phyloP scores from a whole-genome alignment of 2,329 filamentous ascomycete genomes.

The Davidsoniella neocaledoniae region DNA sequence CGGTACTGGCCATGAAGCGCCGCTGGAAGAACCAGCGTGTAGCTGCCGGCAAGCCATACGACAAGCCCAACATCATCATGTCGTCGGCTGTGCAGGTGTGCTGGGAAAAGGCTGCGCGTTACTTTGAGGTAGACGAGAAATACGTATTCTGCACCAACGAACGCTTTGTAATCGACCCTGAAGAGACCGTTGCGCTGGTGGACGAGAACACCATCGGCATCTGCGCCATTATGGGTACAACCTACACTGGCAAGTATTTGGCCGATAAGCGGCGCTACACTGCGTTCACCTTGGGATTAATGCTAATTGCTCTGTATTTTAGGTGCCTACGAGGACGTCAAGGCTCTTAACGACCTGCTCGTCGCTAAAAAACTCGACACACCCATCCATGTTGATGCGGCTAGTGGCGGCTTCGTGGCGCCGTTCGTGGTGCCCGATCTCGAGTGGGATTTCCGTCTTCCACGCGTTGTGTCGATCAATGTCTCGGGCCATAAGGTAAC shows the following conservation, averaged over 20 bases:
- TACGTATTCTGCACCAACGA: slow-evolving; percentile 48
- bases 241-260: slow-evolving; percentile 53
- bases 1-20: slow-evolving; percentile 83
- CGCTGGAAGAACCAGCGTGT: slow-evolving; percentile 78
- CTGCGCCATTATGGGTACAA: slow-evolving; percentile 78
- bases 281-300: neutral
- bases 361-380: slow-evolving; percentile 57
- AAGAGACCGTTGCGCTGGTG: slow-evolving; percentile 40
- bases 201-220: slow-evolving; percentile 75
- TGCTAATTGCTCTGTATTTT: neutral
- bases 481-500: slow-evolving; percentile 71
- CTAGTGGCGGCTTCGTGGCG: slow-evolving; percentile 80
- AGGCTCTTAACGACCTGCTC: slow-evolving; percentile 78
- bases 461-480: slow-evolving; percentile 85
- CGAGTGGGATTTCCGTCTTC: slow-evolving; percentile 80
- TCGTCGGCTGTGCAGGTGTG: slow-evolving; percentile 85
- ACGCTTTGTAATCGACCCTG: slow-evolving; percentile 46
- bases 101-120: slow-evolving; percentile 84
- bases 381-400: slow-evolving; percentile 87
- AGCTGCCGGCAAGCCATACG: slow-evolving; percentile 64
- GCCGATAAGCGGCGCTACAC: neutral
- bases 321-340: slow-evolving; percentile 76
- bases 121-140: slow-evolving; percentile 88
- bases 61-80: slow-evolving; percentile 86
- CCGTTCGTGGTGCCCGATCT: slow-evolving; percentile 76